phyloP scores from a whole-genome alignment of 768 basidiomycete species.

The Gymnopilus dilepis region DNA sequence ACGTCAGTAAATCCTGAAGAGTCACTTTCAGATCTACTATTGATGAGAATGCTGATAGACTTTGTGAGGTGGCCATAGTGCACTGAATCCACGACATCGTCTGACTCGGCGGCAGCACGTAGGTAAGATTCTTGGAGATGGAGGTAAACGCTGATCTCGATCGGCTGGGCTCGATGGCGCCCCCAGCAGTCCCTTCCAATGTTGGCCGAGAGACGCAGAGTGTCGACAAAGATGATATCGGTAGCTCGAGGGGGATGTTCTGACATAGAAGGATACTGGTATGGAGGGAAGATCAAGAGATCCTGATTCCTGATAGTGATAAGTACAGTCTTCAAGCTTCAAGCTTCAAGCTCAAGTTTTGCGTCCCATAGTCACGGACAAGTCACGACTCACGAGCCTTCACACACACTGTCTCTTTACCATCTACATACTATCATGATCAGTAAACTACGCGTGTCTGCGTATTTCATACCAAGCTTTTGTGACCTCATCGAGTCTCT shows the following conservation, averaged over 20 bases:
- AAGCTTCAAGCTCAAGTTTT: too few species aligned
- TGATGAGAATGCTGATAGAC: conserved; percentile 40
- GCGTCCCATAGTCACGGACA: too few species aligned
- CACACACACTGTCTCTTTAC: too few species aligned
- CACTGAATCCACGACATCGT: conserved; percentile 60
- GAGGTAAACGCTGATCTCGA: conserved; percentile 55
- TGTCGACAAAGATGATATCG: conserved; percentile 52
- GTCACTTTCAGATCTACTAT: conserved; percentile 26
- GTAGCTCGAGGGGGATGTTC: conserved; percentile 20
- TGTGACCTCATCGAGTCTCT: too few species aligned
- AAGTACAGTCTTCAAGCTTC: too few species aligned
- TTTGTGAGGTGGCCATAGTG: conserved; percentile 72
- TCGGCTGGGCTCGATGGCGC: conserved; percentile 51
- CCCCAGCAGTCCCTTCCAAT: conserved; percentile 61
- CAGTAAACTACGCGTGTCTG: too few species aligned
- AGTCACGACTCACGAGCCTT: too few species aligned
- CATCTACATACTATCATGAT: too few species aligned
- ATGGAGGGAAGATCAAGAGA: too few species aligned
- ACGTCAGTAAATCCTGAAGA: conserved; percentile 32
- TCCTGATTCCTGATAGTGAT: too few species aligned
- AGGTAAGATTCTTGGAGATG: conserved; percentile 50
- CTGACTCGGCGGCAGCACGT: conserved; percentile 46
- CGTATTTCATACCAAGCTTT: too few species aligned
- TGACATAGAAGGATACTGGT: neutral
- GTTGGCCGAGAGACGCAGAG: conserved; percentile 44